A percentile compares a stretch with the other conserved stretches of the same genome.
Conservation (phyloP, 2,329 filamentous ascomycete species). For the Cadophora malorum region DNA sequence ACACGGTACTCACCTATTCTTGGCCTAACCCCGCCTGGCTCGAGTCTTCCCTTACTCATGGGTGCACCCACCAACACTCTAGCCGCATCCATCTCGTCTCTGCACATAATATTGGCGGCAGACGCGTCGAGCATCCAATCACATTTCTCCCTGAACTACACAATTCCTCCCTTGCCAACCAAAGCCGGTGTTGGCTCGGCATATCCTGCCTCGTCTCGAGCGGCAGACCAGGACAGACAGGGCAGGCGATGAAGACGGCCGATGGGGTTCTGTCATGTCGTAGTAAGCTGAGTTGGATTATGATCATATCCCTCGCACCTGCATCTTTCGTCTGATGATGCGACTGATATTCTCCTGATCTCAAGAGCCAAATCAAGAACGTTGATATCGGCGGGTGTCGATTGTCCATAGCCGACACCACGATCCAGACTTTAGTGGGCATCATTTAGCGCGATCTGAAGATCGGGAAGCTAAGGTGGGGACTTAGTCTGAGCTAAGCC, state of each 20-base stretch:
- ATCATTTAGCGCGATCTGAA: neutral
- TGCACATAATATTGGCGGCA: neutral
- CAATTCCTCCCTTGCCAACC: neutral
- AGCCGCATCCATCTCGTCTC: neutral
- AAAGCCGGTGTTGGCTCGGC: neutral
- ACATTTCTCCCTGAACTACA: neutral
- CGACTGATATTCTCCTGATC: neutral
- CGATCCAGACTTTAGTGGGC: neutral
- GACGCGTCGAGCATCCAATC: slow-evolving; percentile 1
- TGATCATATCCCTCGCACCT: neutral
- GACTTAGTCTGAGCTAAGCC: neutral
- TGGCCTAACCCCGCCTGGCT: neutral
- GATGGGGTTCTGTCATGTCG: neutral
- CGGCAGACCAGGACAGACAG: neutral
- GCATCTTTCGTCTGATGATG: neutral
- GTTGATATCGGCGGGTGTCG: neutral
- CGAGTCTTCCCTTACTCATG: neutral
- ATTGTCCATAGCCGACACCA: neutral
- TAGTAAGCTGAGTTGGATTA: neutral
- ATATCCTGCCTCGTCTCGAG: neutral
- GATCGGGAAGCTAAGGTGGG: neutral
- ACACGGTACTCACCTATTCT: neutral
- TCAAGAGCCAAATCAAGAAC: neutral
- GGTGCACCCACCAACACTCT: neutral
- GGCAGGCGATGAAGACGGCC: neutral